A percentile compares a stretch with the other conserved stretches of the same genome.
Evolutionary conservation across 2,329 filamentous ascomycete genomes (phyloP).

Genomic region (Zymoseptoria crescenta): DNA sequence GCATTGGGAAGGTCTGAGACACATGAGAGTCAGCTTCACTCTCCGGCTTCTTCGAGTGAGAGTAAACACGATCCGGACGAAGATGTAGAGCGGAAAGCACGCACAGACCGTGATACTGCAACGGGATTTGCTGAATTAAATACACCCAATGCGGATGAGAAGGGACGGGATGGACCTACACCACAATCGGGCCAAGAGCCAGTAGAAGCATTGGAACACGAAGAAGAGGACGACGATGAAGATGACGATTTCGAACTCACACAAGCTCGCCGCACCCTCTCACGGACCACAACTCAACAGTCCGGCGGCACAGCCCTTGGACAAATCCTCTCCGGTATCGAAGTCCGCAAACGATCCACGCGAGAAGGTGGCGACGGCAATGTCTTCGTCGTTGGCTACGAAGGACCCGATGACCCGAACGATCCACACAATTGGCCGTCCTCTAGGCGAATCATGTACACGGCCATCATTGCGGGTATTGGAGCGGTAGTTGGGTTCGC

Average conservation of each 20-base stretch:
- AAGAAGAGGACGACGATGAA: constrained; percentile 21
- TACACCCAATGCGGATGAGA: neutral
- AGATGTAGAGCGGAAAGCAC: constrained; percentile 5
- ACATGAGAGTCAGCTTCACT: constrained; percentile 1
- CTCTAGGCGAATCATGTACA: constrained; percentile 26
- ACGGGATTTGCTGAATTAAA: neutral
- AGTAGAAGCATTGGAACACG: constrained; percentile 8
- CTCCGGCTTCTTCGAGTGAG: constrained; percentile 12
- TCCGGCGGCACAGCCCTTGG: constrained; percentile 30
- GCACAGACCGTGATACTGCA: neutral
- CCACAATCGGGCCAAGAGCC: constrained; percentile 3
- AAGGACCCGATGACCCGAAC: constrained; percentile 29
- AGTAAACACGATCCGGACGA: constrained; percentile 18
- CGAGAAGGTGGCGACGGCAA: constrained; percentile 31
- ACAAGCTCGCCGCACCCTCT: constrained; percentile 18
- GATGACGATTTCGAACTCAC: constrained; percentile 17
- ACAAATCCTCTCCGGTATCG: constrained; percentile 30
- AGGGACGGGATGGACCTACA: neutral
- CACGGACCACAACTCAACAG: constrained; percentile 24
- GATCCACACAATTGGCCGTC: constrained; percentile 33
- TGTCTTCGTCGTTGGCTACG: constrained; percentile 34
- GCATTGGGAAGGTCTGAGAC: neutral
- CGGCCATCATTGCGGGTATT: constrained; percentile 34
- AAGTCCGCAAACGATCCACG: constrained; percentile 30
- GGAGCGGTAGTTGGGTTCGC: constrained; percentile 46